These are phyloP conservation scores for Nymphaea colorata DNA, from an alignment of 164 flowering plant genomes.

Conservation along the genomic window DNA sequence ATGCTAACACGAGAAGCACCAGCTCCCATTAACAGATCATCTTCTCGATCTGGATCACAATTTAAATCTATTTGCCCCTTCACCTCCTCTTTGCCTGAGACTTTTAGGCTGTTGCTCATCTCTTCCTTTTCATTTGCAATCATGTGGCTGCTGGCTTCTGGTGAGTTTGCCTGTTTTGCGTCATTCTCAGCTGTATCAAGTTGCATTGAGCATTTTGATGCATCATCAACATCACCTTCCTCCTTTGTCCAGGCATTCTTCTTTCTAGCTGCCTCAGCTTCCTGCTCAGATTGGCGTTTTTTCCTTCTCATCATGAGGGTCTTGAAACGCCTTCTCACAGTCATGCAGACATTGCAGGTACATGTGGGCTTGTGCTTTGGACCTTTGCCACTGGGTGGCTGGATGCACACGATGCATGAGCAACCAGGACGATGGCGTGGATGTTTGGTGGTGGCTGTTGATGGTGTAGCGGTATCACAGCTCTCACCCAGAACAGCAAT, in stretches of 20 bases:
- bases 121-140: slow-evolving; percentile 16
- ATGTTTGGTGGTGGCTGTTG: slow-evolving; percentile 71
- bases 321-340: slow-evolving; percentile 55
- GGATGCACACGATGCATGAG: slow-evolving; percentile 95
- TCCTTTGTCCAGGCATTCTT: slow-evolving; percentile 27
- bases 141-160: slow-evolving; percentile 24
- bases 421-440: slow-evolving; percentile 98
- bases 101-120: slow-evolving; percentile 1
- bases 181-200: slow-evolving; percentile 25
- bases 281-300: slow-evolving; percentile 61
- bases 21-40: slow-evolving; percentile 12
- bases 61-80: slow-evolving; percentile 58
- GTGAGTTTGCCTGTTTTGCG: slow-evolving; percentile 18
- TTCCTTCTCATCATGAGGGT: slow-evolving; percentile 62
- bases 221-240: slow-evolving; percentile 48
- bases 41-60: slow-evolving; percentile 52
- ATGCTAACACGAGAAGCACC: slow-evolving; percentile 38
- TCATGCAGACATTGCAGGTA: slow-evolving; percentile 54
- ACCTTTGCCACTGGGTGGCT: slow-evolving; percentile 97
- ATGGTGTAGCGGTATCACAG: slow-evolving; percentile 31
- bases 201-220: slow-evolving; percentile 14
- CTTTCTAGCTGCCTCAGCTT: slow-evolving; percentile 57
- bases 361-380: slow-evolving; percentile 69
- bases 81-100: neutral
- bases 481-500: slow-evolving; percentile 77